Evolutionary conservation across 768 basidiomycete genomes (phyloP), one percentile per base, ranked within the genome.

Genomic region (Leccinellum luteum): DNA sequence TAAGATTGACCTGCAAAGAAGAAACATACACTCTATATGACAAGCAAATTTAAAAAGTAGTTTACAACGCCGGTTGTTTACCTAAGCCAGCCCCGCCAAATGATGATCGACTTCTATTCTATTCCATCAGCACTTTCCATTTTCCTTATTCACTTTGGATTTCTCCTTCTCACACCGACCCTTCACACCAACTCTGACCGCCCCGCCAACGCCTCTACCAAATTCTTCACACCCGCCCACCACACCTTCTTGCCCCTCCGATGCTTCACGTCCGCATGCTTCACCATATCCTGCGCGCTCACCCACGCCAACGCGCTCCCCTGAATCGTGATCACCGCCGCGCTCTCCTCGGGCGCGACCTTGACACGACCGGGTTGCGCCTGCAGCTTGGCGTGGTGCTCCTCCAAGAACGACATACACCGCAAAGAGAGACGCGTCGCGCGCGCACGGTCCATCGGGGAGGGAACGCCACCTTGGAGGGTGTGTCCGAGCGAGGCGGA

Each of bases 401-500:
- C 70, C 74, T 98, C 97, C 58, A 98, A 80, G 83, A 97, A 98
- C 32, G 85, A 77, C 92, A 99, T 94, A 76, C 92, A 96, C 64
- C 92, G 88, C 60, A 96, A 78, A 8, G 96, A 86, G 45, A 98
- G 82, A 31, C 97, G 89, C 7, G 90, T 87, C 3, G 93, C 97
- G 27, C 93, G 90, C 0, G 89, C 86, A 51, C 96, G 91, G 75
- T 98, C 97, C 65, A 92, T 81, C 0, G 97, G 97, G 1, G 96
- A 97, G 5, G 97, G 97, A 17, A 93, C 86, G 3, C 94, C 94
- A 8, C 97, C 97, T 68, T 99, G 97, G 3, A 99, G 77, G 5
- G 95, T 98, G 76, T 99, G 97, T 15, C 97, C 97, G 19, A 99
- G 84, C 1, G 93, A 90, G n/a, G 96, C 97, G 19, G 86, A 90